A percentile compares a stretch with the other conserved stretches of the same genome.
Evolutionary conservation across 345 rosid genomes (phyloP).

Genomic region (Hirschfeldia incana): DNA sequence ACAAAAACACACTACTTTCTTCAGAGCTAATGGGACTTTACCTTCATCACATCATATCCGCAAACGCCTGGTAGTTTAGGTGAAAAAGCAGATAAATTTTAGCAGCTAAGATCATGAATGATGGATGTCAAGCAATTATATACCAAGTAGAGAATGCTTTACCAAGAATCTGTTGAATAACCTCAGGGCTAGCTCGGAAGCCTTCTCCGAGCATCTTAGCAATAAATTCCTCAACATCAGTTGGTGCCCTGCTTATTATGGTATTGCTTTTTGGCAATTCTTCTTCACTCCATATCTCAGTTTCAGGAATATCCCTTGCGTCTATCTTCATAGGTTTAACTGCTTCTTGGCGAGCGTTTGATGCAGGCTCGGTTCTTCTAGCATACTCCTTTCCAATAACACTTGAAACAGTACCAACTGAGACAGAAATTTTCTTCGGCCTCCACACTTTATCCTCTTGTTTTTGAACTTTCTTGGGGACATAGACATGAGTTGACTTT

Average conservation of each 20-base stretch:
- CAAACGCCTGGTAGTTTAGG: slow-evolving; percentile 46
- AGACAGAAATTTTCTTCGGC: slow-evolving; percentile 41
- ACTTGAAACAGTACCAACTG: slow-evolving; percentile 52
- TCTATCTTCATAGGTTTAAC: slow-evolving; percentile 53
- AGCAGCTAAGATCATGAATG: slow-evolving; percentile 26
- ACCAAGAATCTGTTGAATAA: slow-evolving; percentile 55
- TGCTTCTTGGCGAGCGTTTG: slow-evolving; percentile 35
- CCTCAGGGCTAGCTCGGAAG: slow-evolving; percentile 49
- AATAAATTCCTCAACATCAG: slow-evolving; percentile 53
- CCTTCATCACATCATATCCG: slow-evolving; percentile 55
- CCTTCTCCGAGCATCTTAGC: slow-evolving; percentile 56
- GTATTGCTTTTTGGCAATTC: slow-evolving; percentile 21
- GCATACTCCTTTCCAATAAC: slow-evolving; percentile 49
- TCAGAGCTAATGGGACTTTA: slow-evolving; percentile 29
- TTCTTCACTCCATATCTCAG: slow-evolving; percentile 42
- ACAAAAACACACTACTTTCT: slow-evolving; percentile 1
- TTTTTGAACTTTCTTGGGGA: slow-evolving; percentile 16
- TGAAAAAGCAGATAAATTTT: slow-evolving; percentile 10
- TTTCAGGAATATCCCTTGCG: slow-evolving; percentile 46
- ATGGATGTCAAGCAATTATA: neutral
- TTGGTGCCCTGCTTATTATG: slow-evolving; percentile 19
- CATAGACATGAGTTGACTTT: slow-evolving; percentile 26
- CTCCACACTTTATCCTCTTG: slow-evolving; percentile 27
- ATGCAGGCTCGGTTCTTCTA: slow-evolving; percentile 33
- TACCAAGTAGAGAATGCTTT: slow-evolving; percentile 38